These are phyloP conservation scores for Rutstroemia sp. DNA, from an alignment of 2,329 filamentous ascomycete genomes.

Conservation along the genomic window DNA sequence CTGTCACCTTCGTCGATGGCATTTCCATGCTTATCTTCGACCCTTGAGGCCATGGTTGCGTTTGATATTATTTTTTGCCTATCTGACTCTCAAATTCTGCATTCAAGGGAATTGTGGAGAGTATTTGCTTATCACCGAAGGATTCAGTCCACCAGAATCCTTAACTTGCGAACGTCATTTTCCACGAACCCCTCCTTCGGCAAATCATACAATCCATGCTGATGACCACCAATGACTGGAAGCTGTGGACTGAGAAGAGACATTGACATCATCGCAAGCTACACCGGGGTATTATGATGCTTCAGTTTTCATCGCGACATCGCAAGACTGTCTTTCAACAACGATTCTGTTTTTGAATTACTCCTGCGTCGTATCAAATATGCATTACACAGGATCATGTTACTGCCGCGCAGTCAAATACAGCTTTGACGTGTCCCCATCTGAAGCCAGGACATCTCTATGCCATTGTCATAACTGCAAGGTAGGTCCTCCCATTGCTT, in stretches of 20 bases:
- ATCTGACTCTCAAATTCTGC: background rate
- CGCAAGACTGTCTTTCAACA: background rate
- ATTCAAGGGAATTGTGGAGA: background rate
- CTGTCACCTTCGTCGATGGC: slow-evolving; percentile 33
- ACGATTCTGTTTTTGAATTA: background rate
- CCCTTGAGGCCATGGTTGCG: slow-evolving; percentile 9
- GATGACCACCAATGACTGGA: no score
- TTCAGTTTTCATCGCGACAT: background rate
- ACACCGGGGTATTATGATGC: no score
- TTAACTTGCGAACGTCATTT: background rate
- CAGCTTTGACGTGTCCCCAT: slow-evolving; percentile 36
- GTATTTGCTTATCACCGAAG: background rate
- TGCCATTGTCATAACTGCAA: slow-evolving; percentile 48
- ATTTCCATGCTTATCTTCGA: slow-evolving; percentile 32
- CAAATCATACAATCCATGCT: no score
- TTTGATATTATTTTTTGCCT: background rate
- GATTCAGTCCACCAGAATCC: background rate
- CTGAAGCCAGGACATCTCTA: slow-evolving; percentile 42
- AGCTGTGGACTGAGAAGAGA: no score
- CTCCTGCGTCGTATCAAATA: background rate
- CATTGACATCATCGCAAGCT: no score
- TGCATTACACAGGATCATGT: slow-evolving; percentile 34
- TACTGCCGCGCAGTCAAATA: slow-evolving; percentile 42
- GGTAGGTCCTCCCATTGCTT: slow-evolving; percentile 22
- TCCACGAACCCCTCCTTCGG: no score